Evolutionary conservation across 768 basidiomycete genomes (phyloP), one percentile per base, ranked within the genome.

Genomic region (Clitopilus hobsonii): DNA sequence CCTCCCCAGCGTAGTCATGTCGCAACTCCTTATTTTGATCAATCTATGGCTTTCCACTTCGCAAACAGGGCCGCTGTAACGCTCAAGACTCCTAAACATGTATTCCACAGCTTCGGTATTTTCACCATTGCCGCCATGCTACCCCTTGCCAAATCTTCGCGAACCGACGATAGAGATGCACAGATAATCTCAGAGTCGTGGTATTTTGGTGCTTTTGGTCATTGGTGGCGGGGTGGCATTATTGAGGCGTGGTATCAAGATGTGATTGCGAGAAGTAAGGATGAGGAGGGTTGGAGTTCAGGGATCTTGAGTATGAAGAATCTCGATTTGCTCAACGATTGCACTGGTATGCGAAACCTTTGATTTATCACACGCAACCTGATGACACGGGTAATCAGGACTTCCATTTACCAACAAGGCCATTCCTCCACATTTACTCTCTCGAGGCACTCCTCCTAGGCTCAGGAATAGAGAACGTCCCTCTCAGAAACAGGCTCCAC

Each of bases 11-110:
- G 41, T 45, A 45, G 41, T 23, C 41, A 45, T 45, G 41, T 20
- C 41, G 56, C 64, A 23, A 61, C 65, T 58, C 60, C 67, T 22
- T 64, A 61, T 49, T 63, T 67, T 38, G 67, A 72, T 58, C 71
- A 73, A 48, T 63, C 73, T 50, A 75, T 79, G 28, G 75, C 83
- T 30, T 87, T 92, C 65, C 90, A 90, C 69, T 99, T 99, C 68
- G 85, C 90, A 51, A 96, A 91, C 72, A 89, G 93, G 61, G 93
- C 95, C 59, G 87, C 93, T 26, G 84, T 99, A 56, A 91, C 92
- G 2, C 81, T 99, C 47, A 89, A 92, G 55, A 99, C 96, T 2
- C 94, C 95, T 16, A 85, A 88, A 66, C 91, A 83, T 68, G 82
- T 89, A 61, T 91, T 94, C 68, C 88, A 89, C 61, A 89, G 83